These are phyloP conservation scores for Paratinospora sagittata DNA, from an alignment of 164 flowering plant genomes.

Conservation along the genomic window DNA sequence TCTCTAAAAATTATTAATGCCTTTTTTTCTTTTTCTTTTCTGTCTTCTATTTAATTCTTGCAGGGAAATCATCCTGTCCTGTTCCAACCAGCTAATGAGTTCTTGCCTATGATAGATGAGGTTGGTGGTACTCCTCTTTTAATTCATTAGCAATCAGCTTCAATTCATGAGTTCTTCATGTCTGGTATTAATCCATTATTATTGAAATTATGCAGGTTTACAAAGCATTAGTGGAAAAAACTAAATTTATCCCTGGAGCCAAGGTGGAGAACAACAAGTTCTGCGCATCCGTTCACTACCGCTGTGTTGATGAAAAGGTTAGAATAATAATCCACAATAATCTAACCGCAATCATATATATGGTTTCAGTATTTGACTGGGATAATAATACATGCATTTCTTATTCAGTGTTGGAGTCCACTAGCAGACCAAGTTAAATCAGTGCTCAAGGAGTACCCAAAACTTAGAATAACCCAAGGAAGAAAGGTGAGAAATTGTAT, in stretches of 20 bases:
- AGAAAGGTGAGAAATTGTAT: slow-evolving; percentile 53
- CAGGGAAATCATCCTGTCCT: slow-evolving; percentile 48
- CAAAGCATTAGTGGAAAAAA: slow-evolving; percentile 55
- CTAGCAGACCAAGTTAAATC: slow-evolving; percentile 60
- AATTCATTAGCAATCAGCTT: neutral
- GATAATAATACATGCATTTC: slow-evolving; percentile 3
- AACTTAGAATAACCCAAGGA: slow-evolving; percentile 65
- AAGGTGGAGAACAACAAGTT: slow-evolving; percentile 89
- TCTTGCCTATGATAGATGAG: slow-evolving; percentile 78
- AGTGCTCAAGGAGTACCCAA: slow-evolving; percentile 61
- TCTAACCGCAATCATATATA: neutral
- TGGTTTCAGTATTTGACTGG: neutral
- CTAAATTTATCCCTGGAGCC: slow-evolving; percentile 66
- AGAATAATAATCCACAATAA: neutral
- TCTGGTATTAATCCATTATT: neutral
- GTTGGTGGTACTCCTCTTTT: slow-evolving; percentile 23
- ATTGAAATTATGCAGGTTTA: slow-evolving; percentile 51
- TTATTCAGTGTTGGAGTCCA: slow-evolving; percentile 70
- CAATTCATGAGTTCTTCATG: too few species aligned
- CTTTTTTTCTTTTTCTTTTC: too few species aligned
- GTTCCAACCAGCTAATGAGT: slow-evolving; percentile 77
- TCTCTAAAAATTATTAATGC: neutral
- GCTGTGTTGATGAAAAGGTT: slow-evolving; percentile 95
- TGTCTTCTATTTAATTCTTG: neutral
- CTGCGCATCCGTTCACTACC: slow-evolving; percentile 84